These are phyloP conservation scores for Chytriomyces sp. DNA, from an alignment of 192 early-diverging fungal genomes.

Conservation along the genomic window DNA sequence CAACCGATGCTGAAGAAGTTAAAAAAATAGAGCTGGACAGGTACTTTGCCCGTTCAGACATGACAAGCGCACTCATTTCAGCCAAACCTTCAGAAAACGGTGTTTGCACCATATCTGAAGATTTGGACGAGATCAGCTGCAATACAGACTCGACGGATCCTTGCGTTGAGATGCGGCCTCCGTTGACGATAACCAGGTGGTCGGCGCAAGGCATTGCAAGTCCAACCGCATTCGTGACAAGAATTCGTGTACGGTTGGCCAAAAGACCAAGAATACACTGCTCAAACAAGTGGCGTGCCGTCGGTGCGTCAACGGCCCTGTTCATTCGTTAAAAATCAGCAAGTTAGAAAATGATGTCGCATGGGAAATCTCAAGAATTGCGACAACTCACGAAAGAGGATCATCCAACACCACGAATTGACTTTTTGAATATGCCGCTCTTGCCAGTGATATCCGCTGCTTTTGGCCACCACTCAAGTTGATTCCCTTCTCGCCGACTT, in stretches of 20 bases:
- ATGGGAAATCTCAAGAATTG: too few species aligned
- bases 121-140: slow-evolving; percentile 72
- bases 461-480: slow-evolving; percentile 53
- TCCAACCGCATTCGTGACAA: slow-evolving; percentile 76
- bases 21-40: not conserved
- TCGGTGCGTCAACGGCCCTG: slow-evolving; percentile 76
- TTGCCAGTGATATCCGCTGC: slow-evolving; percentile 58
- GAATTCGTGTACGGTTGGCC: slow-evolving; percentile 72
- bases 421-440: slow-evolving; percentile 74
- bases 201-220: slow-evolving; percentile 75
- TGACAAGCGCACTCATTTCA: slow-evolving; percentile 13
- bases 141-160: slow-evolving; percentile 81
- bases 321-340: too few species aligned
- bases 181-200: slow-evolving; percentile 71
- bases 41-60: slow-evolving; percentile 15
- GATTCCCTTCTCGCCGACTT: slow-evolving; percentile 81
- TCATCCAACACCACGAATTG: slow-evolving; percentile 81
- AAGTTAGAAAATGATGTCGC: too few species aligned
- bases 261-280: slow-evolving; percentile 71
- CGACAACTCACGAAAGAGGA: slow-evolving; percentile 58
- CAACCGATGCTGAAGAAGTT: not conserved
- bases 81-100: not conserved
- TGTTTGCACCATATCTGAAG: slow-evolving; percentile 46
- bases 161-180: slow-evolving; percentile 70
- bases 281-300: slow-evolving; percentile 73